Evolutionary conservation across 805 yeast species (phyloP).

Genomic region (Lipomyces sp.): DNA sequence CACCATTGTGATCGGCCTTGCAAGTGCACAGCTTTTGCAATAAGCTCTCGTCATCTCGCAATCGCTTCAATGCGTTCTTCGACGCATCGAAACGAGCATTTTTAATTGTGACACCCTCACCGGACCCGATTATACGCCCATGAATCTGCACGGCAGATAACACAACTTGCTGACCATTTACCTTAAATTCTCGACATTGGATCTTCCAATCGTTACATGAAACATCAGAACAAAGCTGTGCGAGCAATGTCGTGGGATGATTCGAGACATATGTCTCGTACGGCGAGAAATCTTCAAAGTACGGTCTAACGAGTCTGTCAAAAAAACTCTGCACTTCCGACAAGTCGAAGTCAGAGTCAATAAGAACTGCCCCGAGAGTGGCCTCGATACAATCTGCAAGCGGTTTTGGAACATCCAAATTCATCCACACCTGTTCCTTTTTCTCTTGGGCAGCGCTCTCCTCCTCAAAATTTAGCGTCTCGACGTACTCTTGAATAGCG

Average conservation of each 20-base stretch:
- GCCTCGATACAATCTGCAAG: slow-evolving; percentile 20
- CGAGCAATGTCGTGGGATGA: slow-evolving; percentile 9
- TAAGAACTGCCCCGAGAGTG: slow-evolving; percentile 13
- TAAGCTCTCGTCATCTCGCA: not conserved
- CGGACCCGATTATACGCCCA: slow-evolving; percentile 11
- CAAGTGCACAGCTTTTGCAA: slow-evolving; percentile 10
- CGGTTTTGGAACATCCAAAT: slow-evolving; percentile 19
- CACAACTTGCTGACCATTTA: slow-evolving; percentile 1
- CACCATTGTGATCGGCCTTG: not conserved
- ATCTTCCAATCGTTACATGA: slow-evolving; percentile 12
- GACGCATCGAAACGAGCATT: slow-evolving; percentile 11
- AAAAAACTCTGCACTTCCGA: slow-evolving; percentile 5
- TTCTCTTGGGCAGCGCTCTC: not conserved
- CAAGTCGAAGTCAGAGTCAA: slow-evolving; percentile 20
- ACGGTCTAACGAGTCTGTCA: slow-evolving; percentile 2
- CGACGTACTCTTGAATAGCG: slow-evolving; percentile 14
- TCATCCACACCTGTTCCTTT: slow-evolving; percentile 14
- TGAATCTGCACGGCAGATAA: slow-evolving; percentile 13
- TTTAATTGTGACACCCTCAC: not conserved
- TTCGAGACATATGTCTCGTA: slow-evolving; percentile 1
- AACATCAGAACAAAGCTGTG: not conserved
- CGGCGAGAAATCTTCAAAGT: slow-evolving; percentile 11
- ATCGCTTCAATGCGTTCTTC: slow-evolving; percentile 4
- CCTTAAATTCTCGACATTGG: slow-evolving; percentile 6
- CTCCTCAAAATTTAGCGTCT: slow-evolving; percentile 9